Percentiles rank a stretch among this genome's conserved stretches.
phyloP scores from a whole-genome alignment of 1,284 basidiomycete genomes.

The Fomes fomentarius region DNA sequence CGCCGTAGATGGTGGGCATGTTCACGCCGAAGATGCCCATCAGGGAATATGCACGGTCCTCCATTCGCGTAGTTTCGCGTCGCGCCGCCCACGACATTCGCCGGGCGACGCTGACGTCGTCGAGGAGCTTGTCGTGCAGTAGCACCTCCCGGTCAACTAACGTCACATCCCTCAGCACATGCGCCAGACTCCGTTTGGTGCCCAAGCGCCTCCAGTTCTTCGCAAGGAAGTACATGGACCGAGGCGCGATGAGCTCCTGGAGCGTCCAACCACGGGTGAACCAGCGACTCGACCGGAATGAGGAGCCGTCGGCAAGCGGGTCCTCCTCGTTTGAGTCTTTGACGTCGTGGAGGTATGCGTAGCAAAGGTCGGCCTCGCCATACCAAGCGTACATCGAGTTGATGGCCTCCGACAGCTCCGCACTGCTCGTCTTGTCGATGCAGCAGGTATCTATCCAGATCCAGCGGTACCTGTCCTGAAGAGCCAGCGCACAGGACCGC shows the following conservation, averaged over 20 bases:
- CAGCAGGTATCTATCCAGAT: conserved; percentile 14
- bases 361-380: conserved; percentile 7
- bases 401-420: conserved; percentile 8
- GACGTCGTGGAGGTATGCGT: conserved; percentile 14
- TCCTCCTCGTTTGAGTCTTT: background rate
- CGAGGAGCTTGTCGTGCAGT: conserved; percentile 12
- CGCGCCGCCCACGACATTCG: conserved; percentile 23
- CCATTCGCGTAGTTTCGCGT: conserved; percentile 13
- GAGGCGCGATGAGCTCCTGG: conserved; percentile 22
- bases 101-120: conserved; percentile 20
- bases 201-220: conserved; percentile 15
- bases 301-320: background rate
- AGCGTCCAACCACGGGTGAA: conserved; percentile 21
- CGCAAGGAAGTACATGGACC: conserved; percentile 19
- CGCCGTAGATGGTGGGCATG: conserved; percentile 22
- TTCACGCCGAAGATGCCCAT: conserved; percentile 23
- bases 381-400: conserved; percentile 17
- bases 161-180: conserved; percentile 17
- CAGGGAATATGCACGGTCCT: conserved; percentile 22
- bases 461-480: conserved; percentile 1
- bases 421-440: conserved; percentile 8
- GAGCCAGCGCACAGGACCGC: conserved; percentile 1
- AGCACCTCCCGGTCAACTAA: conserved; percentile 18
- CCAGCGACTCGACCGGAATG: conserved; percentile 4
- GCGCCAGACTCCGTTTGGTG: conserved; percentile 12